phyloP scores from a whole-genome alignment of 2,329 filamentous ascomycete genomes.

The Orbilia brochopaga region DNA sequence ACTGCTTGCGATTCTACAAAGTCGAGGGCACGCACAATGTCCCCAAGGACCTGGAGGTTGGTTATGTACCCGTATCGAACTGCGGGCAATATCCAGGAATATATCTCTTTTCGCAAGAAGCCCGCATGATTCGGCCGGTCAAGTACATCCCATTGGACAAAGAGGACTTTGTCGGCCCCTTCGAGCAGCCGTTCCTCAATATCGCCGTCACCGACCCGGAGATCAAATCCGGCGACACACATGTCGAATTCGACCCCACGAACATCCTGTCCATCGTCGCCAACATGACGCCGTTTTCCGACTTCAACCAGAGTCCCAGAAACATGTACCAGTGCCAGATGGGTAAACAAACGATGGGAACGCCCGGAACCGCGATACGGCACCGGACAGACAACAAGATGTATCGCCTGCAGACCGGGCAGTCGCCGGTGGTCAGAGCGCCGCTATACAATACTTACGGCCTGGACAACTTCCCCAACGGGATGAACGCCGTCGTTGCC shows the following conservation, averaged over 20 bases:
- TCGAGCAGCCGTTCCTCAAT: slow-evolving; percentile 98
- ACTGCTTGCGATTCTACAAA: slow-evolving; percentile 93
- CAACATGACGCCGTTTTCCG: slow-evolving; percentile 98
- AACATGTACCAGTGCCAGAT: slow-evolving; percentile 99
- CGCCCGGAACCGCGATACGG: slow-evolving; percentile 80
- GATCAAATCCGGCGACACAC: slow-evolving; percentile 83
- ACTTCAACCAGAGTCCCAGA: slow-evolving; percentile 97
- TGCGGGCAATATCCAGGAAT: slow-evolving; percentile 96
- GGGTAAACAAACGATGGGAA: slow-evolving; percentile 99
- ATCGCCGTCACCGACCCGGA: slow-evolving; percentile 91
- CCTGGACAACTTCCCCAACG: slow-evolving; percentile 97
- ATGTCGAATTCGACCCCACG: slow-evolving; percentile 92
- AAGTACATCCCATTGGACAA: slow-evolving; percentile 88
- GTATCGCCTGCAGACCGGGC: slow-evolving; percentile 91
- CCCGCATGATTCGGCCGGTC: slow-evolving; percentile 87
- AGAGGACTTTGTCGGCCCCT: slow-evolving; percentile 85
- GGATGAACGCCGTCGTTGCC: slow-evolving; percentile 91
- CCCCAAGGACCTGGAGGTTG: slow-evolving; percentile 84
- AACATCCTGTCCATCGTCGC: slow-evolving; percentile 97
- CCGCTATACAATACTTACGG: slow-evolving; percentile 95
- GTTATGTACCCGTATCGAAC: slow-evolving; percentile 83
- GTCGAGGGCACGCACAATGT: slow-evolving; percentile 82
- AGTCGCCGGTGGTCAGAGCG: slow-evolving; percentile 89
- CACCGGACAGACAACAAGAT: slow-evolving; percentile 97
- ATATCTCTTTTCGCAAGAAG: slow-evolving; percentile 85